phyloP scores from a whole-genome alignment of 257 asterid genomes.

The Forsythia suspensa region DNA sequence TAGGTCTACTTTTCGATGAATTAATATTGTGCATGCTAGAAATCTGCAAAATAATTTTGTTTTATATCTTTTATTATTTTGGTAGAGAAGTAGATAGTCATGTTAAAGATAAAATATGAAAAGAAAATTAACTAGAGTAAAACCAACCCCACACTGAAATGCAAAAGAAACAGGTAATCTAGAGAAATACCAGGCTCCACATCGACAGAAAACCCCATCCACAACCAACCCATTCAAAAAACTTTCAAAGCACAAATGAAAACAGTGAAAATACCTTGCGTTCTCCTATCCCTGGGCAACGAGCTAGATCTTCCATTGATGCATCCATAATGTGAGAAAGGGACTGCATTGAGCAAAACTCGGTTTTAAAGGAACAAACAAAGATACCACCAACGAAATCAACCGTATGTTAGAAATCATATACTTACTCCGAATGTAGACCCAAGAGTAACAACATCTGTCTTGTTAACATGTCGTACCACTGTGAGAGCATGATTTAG shows the following conservation, averaged over 20 bases:
- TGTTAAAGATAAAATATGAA: neutral
- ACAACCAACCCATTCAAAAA: neutral
- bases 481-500: constrained; percentile 87
- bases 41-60: too few species aligned
- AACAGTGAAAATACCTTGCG: constrained; percentile 58
- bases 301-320: constrained; percentile 97
- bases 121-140: too few species aligned
- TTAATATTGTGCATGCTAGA: neutral
- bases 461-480: constrained; percentile 93
- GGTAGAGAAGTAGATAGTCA: neutral
- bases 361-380: constrained; percentile 9
- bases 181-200: neutral
- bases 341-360: constrained; percentile 50
- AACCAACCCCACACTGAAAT: neutral
- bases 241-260: neutral
- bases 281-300: constrained; percentile 99
- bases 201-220: neutral
- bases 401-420: neutral
- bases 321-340: constrained; percentile 91
- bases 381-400: neutral
- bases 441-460: constrained; percentile 97
- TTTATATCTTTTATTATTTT: too few species aligned
- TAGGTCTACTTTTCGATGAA: neutral
- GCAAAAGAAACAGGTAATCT: neutral
- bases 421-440: constrained; percentile 91